Evolutionary conservation across 2,329 filamentous ascomycete genomes (phyloP).

Genomic region (Trichoderma pleuroti): DNA sequence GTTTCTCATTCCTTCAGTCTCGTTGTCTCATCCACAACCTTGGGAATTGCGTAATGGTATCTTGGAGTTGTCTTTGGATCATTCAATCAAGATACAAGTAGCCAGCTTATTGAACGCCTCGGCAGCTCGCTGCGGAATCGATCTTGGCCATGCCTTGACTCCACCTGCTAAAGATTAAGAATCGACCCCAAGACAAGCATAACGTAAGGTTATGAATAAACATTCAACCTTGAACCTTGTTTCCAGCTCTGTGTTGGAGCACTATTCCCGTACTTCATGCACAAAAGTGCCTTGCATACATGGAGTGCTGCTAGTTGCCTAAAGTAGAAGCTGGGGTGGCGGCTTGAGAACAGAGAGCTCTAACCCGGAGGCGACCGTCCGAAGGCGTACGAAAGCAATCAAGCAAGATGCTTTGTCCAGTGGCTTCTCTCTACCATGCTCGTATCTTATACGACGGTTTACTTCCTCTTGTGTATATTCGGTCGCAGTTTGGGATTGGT

Average conservation of each 20-base stretch:
- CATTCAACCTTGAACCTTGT: neutral
- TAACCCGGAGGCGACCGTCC: slow-evolving; percentile 2
- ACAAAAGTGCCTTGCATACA: slow-evolving; percentile 4
- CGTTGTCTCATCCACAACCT: neutral
- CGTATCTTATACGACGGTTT: neutral
- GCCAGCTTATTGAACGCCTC: neutral
- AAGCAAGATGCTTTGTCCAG: neutral
- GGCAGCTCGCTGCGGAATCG: neutral
- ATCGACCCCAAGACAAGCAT: neutral
- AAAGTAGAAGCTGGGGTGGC: neutral
- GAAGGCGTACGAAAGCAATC: neutral
- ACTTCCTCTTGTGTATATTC: neutral
- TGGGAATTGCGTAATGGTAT: neutral
- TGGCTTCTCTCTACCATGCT: too few relatives aligned
- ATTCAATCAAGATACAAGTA: neutral
- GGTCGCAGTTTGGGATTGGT: neutral
- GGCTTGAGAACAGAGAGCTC: neutral
- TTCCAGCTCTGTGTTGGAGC: neutral
- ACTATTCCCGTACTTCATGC: neutral
- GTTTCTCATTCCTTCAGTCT: neutral
- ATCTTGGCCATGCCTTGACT: neutral
- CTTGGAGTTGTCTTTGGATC: neutral
- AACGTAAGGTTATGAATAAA: slow-evolving; percentile 3
- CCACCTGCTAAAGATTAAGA: neutral
- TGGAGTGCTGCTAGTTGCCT: neutral